Conservation (phyloP, 352 stramenopile genomes). For the Pythium coloratum region DNA sequence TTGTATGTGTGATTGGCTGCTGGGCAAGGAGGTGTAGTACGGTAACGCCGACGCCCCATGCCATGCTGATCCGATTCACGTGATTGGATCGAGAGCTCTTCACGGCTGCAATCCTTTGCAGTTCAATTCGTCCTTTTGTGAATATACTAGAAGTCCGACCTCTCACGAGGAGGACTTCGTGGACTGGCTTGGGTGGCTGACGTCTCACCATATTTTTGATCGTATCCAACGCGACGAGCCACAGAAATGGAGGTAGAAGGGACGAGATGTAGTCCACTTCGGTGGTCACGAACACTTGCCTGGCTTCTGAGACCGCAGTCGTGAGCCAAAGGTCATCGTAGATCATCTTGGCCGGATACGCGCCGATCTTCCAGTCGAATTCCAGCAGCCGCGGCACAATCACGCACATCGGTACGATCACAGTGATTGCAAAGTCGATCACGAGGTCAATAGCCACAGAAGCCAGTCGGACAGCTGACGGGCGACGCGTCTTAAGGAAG, state of each 20-base stretch:
- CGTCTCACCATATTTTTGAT: conserved; percentile 1
- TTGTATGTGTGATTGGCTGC: neutral
- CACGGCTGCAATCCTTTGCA: neutral
- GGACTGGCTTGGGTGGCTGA: neutral
- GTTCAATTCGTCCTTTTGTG: neutral
- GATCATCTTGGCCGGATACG: neutral
- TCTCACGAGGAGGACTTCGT: neutral
- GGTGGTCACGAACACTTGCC: conserved; percentile 10
- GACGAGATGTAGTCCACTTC: conserved; percentile 1
- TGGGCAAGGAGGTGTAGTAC: neutral
- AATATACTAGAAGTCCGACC: neutral
- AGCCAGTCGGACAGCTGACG: neutral
- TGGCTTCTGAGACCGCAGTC: neutral
- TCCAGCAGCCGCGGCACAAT: neutral
- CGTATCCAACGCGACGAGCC: conserved; percentile 1
- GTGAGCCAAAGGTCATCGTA: conserved; percentile 10
- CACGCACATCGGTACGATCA: neutral
- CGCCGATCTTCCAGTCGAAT: neutral
- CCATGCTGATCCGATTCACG: neutral
- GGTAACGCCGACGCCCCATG: neutral
- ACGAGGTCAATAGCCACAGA: neutral
- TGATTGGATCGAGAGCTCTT: neutral
- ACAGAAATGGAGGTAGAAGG: neutral
- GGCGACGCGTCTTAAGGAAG: neutral
- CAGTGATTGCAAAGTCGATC: conserved; percentile 3